Base-by-base conservation (phyloP, 257 asterid species). In the Ilex asprella region DNA sequence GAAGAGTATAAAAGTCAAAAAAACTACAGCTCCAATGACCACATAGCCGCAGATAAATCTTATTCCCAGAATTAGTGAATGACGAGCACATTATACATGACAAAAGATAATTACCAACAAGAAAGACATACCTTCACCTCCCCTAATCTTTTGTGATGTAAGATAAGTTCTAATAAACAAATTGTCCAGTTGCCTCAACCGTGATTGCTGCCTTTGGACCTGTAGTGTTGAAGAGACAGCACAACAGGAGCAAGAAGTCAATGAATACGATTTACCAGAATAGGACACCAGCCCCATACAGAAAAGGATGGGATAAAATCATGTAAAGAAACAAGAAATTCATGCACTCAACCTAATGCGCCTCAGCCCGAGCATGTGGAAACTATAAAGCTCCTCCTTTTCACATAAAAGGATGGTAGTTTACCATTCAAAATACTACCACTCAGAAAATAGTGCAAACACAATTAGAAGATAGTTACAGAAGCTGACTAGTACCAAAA, bases 151-250 rank as follows among this genome's bases (percentile, higher is more conserved):
- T 5, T 68, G 66, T 49, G 90, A 78, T 12, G 79, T 63, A 59
- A 66, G 74, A 74, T 71, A 76, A 59, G 73, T 59, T 56, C 83
- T 77, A 43, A 78, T 64, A 69, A 83, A 65, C 62, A 78, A 66
- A 71, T 63, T 65, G 75, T 92, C 68, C 31, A 89, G 72, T 67
- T 78, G 88, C 83, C 83, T 79, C 84, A 83, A 56, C 54, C 79
- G 95, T 3, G 72, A 71, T 65, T 87, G 88, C 61, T 79, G 88
- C 49, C 79, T 70, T 67, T 76, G 74, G 62, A 81, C 89, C 98
- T 91, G 78, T 55, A 61, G 35, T 31, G 77, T 50, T 16, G 6
- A 61, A 69, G 10, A 41, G 21, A 10, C 27, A 61, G 31, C 51
- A 12, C 31, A 39, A 58, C 32, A 46, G 51, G 56, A 16, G 14